Evolutionary conservation across 83 land plant species (phyloP).

Genomic region (Diphasiastrum complanatum): DNA sequence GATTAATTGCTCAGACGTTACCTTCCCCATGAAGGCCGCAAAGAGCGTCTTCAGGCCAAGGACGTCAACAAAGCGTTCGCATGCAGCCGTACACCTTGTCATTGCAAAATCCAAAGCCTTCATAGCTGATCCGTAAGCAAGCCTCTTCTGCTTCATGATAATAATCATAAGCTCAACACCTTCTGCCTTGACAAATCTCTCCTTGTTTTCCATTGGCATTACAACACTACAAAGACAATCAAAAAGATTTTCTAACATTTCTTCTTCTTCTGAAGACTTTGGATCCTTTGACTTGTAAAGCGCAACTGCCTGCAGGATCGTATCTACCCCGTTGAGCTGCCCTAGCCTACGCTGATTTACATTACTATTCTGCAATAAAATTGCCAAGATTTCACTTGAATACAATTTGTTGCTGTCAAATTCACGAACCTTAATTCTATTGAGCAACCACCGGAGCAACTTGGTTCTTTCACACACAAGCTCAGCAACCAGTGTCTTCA

Average conservation of each 20-base stretch:
- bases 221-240: constrained; percentile 92
- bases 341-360: constrained; percentile 85
- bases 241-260: constrained; percentile 93
- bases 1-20: no score
- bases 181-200: constrained; percentile 90
- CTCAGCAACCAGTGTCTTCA: constrained; percentile 81
- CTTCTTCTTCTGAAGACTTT: constrained; percentile 83
- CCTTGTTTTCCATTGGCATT: constrained; percentile 97
- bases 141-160: constrained; percentile 96
- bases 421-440: constrained; percentile 70
- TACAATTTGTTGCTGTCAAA: constrained; percentile 94
- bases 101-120: constrained; percentile 90
- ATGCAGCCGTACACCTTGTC: constrained; percentile 87
- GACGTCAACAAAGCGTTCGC: constrained; percentile 97
- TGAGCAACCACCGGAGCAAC: constrained; percentile 69
- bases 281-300: constrained; percentile 92
- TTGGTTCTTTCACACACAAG: constrained; percentile 88
- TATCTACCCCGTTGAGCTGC: constrained; percentile 94
- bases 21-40: constrained; percentile 99
- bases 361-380: constrained; percentile 77
- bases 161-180: constrained; percentile 99
- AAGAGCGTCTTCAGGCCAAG: constrained; percentile 89
- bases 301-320: constrained; percentile 81
- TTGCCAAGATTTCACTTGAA: constrained; percentile 89
- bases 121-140: constrained; percentile 83